These are phyloP conservation scores for Asterionellopsis glacialis DNA, from an alignment of 108 stramenopile species.

Conservation along the genomic window DNA sequence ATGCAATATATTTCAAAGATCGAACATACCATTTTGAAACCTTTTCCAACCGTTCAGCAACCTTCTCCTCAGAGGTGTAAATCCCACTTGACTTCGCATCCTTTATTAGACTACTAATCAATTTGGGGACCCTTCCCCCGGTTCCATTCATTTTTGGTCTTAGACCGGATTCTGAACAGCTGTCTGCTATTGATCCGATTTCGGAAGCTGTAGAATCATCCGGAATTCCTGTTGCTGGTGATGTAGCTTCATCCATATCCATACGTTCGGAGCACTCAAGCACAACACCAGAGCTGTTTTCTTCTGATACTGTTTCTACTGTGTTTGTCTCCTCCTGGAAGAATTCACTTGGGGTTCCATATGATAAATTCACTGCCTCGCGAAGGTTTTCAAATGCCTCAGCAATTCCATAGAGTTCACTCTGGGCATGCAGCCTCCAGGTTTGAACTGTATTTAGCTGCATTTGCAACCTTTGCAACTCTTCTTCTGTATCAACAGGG, in stretches of 20 bases:
- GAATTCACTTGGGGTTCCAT: conserved; percentile 28
- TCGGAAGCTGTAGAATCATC: not conserved
- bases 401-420: conserved; percentile 40
- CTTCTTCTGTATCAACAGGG: conserved; percentile 41
- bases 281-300: not conserved
- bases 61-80: conserved; percentile 39
- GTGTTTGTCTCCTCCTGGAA: conserved; percentile 6
- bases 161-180: conserved; percentile 9
- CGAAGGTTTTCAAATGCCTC: conserved; percentile 38
- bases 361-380: conserved; percentile 18
- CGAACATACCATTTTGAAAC: conserved; percentile 43
- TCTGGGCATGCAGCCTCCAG: conserved; percentile 46
- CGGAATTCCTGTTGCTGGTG: too few species aligned
- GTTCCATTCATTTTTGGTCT: not conserved
- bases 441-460: conserved; percentile 32
- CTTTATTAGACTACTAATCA: conserved; percentile 34
- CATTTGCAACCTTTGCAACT: conserved; percentile 37
- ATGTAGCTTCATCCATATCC: not conserved
- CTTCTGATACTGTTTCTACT: not conserved
- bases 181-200: not conserved
- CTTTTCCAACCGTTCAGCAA: conserved; percentile 40
- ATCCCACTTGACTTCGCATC: conserved; percentile 37
- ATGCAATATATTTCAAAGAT: conserved; percentile 40
- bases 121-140: conserved; percentile 19
- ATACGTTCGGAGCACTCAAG: not conserved